These are phyloP conservation scores for Leptographium lundbergii DNA, from an alignment of 2,329 filamentous ascomycete genomes.

Conservation along the genomic window DNA sequence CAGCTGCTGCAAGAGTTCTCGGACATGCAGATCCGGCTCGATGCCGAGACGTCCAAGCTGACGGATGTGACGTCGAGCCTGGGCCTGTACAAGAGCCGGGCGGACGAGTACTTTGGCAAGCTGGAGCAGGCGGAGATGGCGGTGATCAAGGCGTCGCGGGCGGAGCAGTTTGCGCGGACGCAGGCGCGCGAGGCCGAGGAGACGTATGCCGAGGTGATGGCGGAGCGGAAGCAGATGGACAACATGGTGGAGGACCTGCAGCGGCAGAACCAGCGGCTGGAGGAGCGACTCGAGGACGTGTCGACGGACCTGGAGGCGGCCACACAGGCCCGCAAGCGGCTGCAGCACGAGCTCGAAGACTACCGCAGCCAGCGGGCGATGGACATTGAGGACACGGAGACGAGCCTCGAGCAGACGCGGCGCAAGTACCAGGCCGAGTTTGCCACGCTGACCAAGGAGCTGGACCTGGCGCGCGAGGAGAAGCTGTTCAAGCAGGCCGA, in stretches of 20 bases:
- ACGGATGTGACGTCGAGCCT: constrained; percentile 76
- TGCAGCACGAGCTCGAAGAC: constrained; percentile 95
- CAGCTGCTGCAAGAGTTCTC: constrained; percentile 87
- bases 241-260: constrained; percentile 78
- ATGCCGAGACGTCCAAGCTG: constrained; percentile 75
- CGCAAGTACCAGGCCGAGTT: constrained; percentile 97
- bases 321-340: constrained; percentile 78
- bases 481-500: constrained; percentile 75
- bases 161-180: constrained; percentile 85
- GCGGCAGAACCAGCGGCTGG: constrained; percentile 75
- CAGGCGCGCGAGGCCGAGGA: constrained; percentile 88
- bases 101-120: constrained; percentile 95
- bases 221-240: constrained; percentile 86
- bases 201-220: constrained; percentile 77
- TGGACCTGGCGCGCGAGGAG: constrained; percentile 88
- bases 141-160: constrained; percentile 79
- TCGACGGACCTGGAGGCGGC: constrained; percentile 79
- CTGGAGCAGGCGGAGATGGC: constrained; percentile 94
- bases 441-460: constrained; percentile 75
- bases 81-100: constrained; percentile 77
- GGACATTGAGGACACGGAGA: constrained; percentile 94
- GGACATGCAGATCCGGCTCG: constrained; percentile 84
- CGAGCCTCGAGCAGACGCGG: constrained; percentile 88
- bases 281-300: constrained; percentile 83
- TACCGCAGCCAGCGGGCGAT: constrained; percentile 91